Evolutionary conservation across 2,329 filamentous ascomycete species (phyloP).

Genomic region (Westerdykella aurantiaca): DNA sequence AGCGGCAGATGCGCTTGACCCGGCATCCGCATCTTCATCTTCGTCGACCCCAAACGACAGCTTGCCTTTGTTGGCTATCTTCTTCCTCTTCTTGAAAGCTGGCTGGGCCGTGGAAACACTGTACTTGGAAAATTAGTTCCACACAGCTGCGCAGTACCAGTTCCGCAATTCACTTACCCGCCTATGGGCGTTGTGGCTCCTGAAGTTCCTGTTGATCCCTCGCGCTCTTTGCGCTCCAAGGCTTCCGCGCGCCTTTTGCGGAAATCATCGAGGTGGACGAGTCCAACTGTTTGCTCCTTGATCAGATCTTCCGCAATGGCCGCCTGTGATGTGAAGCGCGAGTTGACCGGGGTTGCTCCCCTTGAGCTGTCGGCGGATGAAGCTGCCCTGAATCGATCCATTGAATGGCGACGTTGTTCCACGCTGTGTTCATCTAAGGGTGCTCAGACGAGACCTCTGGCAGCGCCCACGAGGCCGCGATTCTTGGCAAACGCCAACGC

Average conservation of each 20-base stretch:
- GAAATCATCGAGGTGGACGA: slow-evolving; percentile 88
- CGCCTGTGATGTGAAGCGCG: slow-evolving; percentile 69
- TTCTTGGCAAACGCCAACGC: slow-evolving; percentile 2
- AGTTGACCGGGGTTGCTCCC: slow-evolving; percentile 32
- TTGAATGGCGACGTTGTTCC: slow-evolving; percentile 2
- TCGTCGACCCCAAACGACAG: slow-evolving; percentile 68
- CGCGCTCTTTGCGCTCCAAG: slow-evolving; percentile 82
- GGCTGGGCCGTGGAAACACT: slow-evolving; percentile 50
- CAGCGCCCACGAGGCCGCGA: neutral
- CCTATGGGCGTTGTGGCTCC: slow-evolving; percentile 52
- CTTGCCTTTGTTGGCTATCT: slow-evolving; percentile 51
- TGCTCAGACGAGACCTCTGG: neutral
- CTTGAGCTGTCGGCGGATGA: slow-evolving; percentile 15
- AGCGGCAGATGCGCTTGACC: slow-evolving; percentile 37
- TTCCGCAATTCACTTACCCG: slow-evolving; percentile 47
- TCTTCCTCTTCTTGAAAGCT: slow-evolving; percentile 54
- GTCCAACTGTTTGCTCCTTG: slow-evolving; percentile 80
- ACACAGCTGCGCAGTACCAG: neutral
- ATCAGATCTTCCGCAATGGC: slow-evolving; percentile 74
- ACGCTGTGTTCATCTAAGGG: neutral
- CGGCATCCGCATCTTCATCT: slow-evolving; percentile 52
- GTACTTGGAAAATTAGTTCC: slow-evolving; percentile 52
- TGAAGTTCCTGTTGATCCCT: slow-evolving; percentile 59
- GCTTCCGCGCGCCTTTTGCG: slow-evolving; percentile 92
- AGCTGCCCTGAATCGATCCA: slow-evolving; percentile 27